These are phyloP conservation scores for Panellus pusillus DNA, from an alignment of 768 basidiomycete genomes.

Conservation along the genomic window DNA sequence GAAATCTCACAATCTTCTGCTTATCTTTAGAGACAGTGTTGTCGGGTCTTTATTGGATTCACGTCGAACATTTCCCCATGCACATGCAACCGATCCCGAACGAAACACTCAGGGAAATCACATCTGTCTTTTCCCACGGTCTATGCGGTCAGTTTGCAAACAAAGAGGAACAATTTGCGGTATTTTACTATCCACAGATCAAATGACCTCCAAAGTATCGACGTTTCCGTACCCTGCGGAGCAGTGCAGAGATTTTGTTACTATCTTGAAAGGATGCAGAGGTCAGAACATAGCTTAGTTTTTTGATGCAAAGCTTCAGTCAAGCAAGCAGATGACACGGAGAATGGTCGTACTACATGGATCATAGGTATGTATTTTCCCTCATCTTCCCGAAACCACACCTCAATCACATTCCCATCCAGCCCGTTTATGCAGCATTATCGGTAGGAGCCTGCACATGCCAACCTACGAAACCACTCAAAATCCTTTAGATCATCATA, in stretches of 20 bases:
- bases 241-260: constrained; percentile 46
- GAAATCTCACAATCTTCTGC: not conserved
- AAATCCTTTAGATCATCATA: constrained; percentile 41
- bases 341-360: constrained; percentile 45
- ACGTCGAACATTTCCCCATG: constrained; percentile 63
- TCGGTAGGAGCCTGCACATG: constrained; percentile 35
- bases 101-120: constrained; percentile 45
- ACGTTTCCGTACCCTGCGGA: constrained; percentile 56
- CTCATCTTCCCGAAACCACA: not conserved
- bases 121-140: constrained; percentile 53
- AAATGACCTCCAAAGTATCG: constrained; percentile 57
- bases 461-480: not conserved
- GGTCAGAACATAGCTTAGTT: constrained; percentile 27
- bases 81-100: constrained; percentile 40
- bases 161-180: not conserved
- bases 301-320: too few relatives aligned
- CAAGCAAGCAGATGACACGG: constrained; percentile 25
- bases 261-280: constrained; percentile 44
- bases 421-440: constrained; percentile 51
- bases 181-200: constrained; percentile 39
- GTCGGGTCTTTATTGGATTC: constrained; percentile 58
- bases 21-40: constrained; percentile 41
- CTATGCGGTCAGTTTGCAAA: constrained; percentile 43
- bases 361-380: constrained; percentile 35
- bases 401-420: not conserved